Evolutionary conservation across 371 early-diverging fungal genomes (phyloP).

Genomic region (Parasitella parasitica): DNA sequence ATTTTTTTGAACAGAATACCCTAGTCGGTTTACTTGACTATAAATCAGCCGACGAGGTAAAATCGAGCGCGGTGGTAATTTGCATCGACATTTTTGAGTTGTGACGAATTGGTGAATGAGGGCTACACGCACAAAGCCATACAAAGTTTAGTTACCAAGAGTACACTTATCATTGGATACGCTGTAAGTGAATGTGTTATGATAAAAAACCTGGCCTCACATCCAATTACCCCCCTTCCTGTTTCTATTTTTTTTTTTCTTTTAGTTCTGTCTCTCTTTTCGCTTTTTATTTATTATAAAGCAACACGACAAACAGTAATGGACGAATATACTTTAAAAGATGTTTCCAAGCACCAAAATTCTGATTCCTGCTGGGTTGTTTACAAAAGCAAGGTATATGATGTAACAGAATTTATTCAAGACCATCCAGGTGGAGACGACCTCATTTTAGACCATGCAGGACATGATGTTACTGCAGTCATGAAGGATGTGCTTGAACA

Average conservation of each 20-base stretch:
- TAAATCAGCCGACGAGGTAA: too few relatives aligned
- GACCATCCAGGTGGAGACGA: conserved; percentile 85
- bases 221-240: neutral
- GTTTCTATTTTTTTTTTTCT: neutral
- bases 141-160: too few relatives aligned
- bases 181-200: too few relatives aligned
- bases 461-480: conserved; percentile 64
- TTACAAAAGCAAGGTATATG: conserved; percentile 73
- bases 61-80: too few relatives aligned
- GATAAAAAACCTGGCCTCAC: too few relatives aligned
- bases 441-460: conserved; percentile 72
- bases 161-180: neutral
- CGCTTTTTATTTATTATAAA: neutral
- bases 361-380: conserved; percentile 67
- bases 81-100: too few relatives aligned
- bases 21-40: too few relatives aligned
- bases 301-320: neutral
- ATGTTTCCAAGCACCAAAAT: conserved; percentile 18
- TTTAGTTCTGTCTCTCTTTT: neutral
- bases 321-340: conserved; percentile 6
- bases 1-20: too few relatives aligned
- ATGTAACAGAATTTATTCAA: conserved; percentile 78
- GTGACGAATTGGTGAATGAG: too few relatives aligned
- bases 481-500: conserved; percentile 81
- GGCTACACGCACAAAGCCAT: too few relatives aligned